Conservation (phyloP, 208 protist genomes). For the Wallacemonas collosoma region DNA sequence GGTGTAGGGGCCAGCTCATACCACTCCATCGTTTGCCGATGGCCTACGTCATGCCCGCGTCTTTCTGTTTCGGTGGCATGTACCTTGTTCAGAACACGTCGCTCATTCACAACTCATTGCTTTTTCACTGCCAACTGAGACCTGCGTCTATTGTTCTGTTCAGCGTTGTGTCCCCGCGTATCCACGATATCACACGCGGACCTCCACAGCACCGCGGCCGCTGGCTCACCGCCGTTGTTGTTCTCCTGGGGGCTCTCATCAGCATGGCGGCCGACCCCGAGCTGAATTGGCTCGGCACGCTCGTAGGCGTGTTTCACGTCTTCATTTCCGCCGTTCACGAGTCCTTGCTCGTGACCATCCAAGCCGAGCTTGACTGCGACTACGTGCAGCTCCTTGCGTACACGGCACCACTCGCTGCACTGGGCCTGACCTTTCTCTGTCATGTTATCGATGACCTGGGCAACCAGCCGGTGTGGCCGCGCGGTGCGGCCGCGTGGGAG, state of each 20-base stretch:
- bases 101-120: constrained; percentile 5
- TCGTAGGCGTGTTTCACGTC: constrained; percentile 7
- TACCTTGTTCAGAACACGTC: constrained; percentile 9
- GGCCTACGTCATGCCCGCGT: background rate
- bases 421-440: constrained; percentile 8
- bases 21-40: background rate
- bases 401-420: constrained; percentile 6
- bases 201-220: background rate
- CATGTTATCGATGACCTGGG: constrained; percentile 13
- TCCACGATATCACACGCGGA: background rate
- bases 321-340: background rate
- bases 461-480: constrained; percentile 11
- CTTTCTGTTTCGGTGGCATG: constrained; percentile 10
- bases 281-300: constrained; percentile 10
- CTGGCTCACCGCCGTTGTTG: background rate
- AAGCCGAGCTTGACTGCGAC: constrained; percentile 5
- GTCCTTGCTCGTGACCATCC: background rate
- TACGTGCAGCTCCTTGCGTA: constrained; percentile 1
- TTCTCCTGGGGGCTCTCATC: background rate
- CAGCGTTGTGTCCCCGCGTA: background rate
- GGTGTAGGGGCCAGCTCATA: background rate
- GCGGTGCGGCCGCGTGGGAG: background rate
- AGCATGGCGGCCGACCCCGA: background rate
- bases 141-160: background rate
- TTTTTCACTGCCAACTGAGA: constrained; percentile 15